Evolutionary conservation across 1,284 basidiomycete species (phyloP).

Genomic region (Papiliotrema terrestris): DNA sequence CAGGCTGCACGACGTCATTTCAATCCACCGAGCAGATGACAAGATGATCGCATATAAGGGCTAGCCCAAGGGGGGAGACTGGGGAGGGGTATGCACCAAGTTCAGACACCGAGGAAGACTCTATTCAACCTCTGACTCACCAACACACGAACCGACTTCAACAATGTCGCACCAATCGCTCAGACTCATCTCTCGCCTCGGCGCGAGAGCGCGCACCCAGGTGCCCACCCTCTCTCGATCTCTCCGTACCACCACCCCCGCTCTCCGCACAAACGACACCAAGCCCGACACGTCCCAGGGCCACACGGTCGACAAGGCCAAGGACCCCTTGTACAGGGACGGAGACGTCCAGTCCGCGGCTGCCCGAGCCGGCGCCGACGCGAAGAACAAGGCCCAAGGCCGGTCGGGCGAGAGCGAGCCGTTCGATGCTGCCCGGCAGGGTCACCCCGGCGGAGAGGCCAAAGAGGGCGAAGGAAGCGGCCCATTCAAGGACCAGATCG

Average conservation of each 20-base stretch:
- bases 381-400: conserved; percentile 14
- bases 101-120: too few relatives aligned
- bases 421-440: conserved; percentile 30
- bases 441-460: conserved; percentile 18
- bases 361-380: conserved; percentile 21
- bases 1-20: neutral
- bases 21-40: neutral
- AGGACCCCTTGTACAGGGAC: conserved; percentile 20
- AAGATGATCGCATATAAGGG: neutral
- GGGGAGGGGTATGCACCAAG: too few relatives aligned
- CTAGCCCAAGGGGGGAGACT: neutral
- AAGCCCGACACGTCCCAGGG: conserved; percentile 21
- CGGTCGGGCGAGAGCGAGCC: conserved; percentile 19
- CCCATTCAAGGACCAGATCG: conserved; percentile 31
- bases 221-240: neutral
- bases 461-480: conserved; percentile 18
- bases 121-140: neutral
- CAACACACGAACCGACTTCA: neutral
- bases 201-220: neutral
- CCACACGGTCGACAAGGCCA: conserved; percentile 31
- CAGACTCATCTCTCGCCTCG: neutral
- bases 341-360: conserved; percentile 30
- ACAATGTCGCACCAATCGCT: neutral
- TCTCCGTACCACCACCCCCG: conserved; percentile 1
- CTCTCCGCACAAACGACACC: neutral